phyloP scores from a whole-genome alignment of 768 basidiomycete species.

The Pleurotus giganteus region DNA sequence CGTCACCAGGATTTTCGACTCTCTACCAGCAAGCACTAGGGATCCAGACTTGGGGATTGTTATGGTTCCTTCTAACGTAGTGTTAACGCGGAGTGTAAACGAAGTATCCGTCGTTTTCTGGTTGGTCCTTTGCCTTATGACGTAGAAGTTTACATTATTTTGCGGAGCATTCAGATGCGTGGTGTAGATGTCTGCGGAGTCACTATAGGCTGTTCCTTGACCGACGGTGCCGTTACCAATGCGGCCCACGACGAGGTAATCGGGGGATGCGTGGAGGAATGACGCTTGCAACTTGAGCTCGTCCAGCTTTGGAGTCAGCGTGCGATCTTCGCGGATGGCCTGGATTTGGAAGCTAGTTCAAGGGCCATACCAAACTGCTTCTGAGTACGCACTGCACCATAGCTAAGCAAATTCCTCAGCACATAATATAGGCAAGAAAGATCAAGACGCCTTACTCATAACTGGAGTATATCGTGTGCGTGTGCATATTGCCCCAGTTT shows the following conservation, averaged over 20 bases:
- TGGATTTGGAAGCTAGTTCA: conserved; percentile 3
- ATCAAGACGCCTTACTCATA: conserved; percentile 27
- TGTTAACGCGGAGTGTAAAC: conserved; percentile 41
- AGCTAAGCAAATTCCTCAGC: conserved; percentile 13
- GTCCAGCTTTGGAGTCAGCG: conserved; percentile 51
- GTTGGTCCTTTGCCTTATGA: conserved; percentile 49
- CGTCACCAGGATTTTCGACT: conserved; percentile 62
- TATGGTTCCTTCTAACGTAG: conserved; percentile 44
- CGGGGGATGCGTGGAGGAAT: conserved; percentile 64
- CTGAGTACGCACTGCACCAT: conserved; percentile 23
- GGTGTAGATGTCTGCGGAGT: conserved; percentile 42
- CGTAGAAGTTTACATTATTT: conserved; percentile 51
- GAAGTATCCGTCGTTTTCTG: conserved; percentile 46
- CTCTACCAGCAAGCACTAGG: conserved; percentile 59
- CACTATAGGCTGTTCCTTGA: conserved; percentile 29
- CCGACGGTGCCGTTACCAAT: conserved; percentile 52
- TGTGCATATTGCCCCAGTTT: conserved; percentile 37
- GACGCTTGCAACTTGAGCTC: conserved; percentile 66
- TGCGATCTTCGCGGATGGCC: conserved; percentile 57
- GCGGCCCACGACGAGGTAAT: conserved; percentile 63
- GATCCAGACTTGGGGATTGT: conserved; percentile 33
- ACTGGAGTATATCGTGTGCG: conserved; percentile 35
- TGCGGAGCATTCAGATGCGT: conserved; percentile 56
- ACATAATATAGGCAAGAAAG: background rate
- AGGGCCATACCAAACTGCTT: background rate